Base-by-base conservation (phyloP, 257 asterid species). In the Petrea volubilis region DNA sequence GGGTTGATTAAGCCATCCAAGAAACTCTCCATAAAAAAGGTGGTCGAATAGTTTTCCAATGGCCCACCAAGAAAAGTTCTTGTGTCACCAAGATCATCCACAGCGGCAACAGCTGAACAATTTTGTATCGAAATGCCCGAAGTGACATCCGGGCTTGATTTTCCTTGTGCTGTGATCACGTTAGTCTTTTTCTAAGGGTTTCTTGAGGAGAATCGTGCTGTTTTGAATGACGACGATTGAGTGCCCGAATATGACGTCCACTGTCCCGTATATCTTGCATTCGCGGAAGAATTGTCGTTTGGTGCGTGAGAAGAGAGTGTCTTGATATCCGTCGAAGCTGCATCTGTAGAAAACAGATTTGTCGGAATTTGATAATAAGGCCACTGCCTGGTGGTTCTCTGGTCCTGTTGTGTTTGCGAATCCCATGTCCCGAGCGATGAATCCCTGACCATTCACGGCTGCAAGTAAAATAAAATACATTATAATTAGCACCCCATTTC, bases 401-500 rank as follows among this genome's bases (percentile, higher is more conserved):
- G 85, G 72, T 0, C 88, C 88, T 0, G 86, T 84, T 0, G 81
- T 78, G 60, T 83, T 80, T 25, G 25, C 49, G 55, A 83, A 83
- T 51, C 78, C 63, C 36, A 83, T 78, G 71, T 73, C 78, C 13
- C 52, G 51, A 0, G 78, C 88, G 1, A 83, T 68, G 71, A 83
- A 83, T 68, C 88, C 82, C 1, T 18, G 50, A 47, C 88, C 88
- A 9, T 50, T 27, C 8, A 67, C 83, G 17, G 74, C 88, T 83
- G 38, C 58, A 38, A 8, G 18, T 14, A 44, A 10, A 41, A 41
- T 41, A 41, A 41, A 41, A 41, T 31, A 41, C 2, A 7, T 41
- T 12, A 41, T 41, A 41, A 41, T 41, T 7, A 41, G 15, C 40
- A 0, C 9, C 9, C 15, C 0, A 41, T 41, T 41, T 2, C 6